Conservation (phyloP, 1,284 basidiomycete genomes). For the Coniferiporia weirii region DNA sequence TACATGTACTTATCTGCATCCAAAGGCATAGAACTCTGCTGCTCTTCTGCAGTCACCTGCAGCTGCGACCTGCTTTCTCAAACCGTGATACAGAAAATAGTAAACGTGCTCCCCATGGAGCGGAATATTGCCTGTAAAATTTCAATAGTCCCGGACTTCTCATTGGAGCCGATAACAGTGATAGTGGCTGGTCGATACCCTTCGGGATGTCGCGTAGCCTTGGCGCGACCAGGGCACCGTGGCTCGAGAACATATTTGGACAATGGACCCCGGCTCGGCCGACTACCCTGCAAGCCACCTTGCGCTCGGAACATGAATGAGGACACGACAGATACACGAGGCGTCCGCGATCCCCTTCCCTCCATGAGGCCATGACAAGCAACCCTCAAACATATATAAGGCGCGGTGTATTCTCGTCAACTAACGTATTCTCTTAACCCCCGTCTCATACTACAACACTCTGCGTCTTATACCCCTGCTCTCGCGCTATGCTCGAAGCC, state of each 20-base stretch:
- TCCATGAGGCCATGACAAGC: neutral
- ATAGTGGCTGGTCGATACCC: neutral
- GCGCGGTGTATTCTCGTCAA: neutral
- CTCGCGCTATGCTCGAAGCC: conserved; percentile 49
- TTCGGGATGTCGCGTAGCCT: too few species aligned
- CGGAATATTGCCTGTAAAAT: too few species aligned
- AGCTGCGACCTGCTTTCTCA: too few species aligned
- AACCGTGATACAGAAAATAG: too few species aligned
- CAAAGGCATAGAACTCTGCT: too few species aligned
- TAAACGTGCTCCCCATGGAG: too few species aligned
- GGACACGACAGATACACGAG: conserved; percentile 4
- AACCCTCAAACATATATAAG: neutral
- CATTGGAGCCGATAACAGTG: neutral
- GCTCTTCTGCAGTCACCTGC: too few species aligned
- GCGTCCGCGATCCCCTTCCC: neutral
- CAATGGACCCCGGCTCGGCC: neutral
- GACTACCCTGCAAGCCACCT: neutral
- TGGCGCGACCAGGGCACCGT: neutral
- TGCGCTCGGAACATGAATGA: neutral
- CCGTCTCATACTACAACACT: neutral
- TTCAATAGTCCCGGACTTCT: too few species aligned
- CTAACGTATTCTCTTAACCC: neutral
- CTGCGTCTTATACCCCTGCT: neutral
- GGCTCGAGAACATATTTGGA: neutral
- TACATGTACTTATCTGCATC: too few species aligned